Percentiles rank a stretch among this genome's conserved stretches.
Conservation (phyloP, 2,329 filamentous ascomycete genomes). For the Monilinia polystroma region DNA sequence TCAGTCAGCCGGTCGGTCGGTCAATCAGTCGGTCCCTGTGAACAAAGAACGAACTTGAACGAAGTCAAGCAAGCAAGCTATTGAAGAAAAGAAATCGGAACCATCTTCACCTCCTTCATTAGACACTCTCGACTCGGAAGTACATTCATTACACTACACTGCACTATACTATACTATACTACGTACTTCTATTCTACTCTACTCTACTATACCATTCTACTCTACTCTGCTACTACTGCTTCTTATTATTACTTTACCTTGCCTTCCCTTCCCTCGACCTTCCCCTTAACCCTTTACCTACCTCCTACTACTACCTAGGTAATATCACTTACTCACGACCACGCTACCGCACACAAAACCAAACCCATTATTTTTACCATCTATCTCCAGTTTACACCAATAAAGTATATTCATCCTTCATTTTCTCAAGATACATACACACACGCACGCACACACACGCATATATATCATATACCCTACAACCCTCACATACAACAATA, state of each 20-base stretch:
- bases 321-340: neutral
- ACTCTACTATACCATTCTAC: too few relatives aligned
- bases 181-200: too few relatives aligned
- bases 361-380: too few relatives aligned
- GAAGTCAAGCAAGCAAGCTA: too few relatives aligned
- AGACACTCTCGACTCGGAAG: neutral
- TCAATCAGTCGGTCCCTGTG: neutral
- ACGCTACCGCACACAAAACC: neutral
- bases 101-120: neutral
- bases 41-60: neutral
- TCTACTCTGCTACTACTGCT: too few relatives aligned
- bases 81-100: constrained; percentile 21
- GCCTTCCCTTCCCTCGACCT: too few relatives aligned
- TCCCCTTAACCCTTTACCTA: neutral
- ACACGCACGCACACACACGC: too few relatives aligned
- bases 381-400: neutral
- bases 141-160: neutral
- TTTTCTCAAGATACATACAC: too few relatives aligned
- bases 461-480: too few relatives aligned
- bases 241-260: too few relatives aligned
- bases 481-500: too few relatives aligned
- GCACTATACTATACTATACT: neutral
- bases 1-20: too few relatives aligned
- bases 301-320: neutral
- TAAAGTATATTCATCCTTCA: neutral